These are phyloP conservation scores for Hypseocharis bilobata DNA, from an alignment of 441 rosid genomes.

Conservation along the genomic window DNA sequence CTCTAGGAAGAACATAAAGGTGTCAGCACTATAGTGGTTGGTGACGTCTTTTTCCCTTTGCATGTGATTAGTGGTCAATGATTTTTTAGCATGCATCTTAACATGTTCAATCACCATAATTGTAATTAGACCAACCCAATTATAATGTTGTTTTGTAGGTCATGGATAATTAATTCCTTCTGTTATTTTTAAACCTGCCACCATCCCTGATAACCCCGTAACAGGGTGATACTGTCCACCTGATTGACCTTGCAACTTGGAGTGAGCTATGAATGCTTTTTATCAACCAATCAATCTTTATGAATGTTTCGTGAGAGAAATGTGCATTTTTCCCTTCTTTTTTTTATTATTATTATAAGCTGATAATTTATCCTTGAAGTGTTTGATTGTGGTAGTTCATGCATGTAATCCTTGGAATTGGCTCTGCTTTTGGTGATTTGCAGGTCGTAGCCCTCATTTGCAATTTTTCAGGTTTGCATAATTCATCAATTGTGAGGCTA, in stretches of 20 bases:
- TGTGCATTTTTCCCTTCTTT: too few species aligned
- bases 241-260: background rate
- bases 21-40: too few species aligned
- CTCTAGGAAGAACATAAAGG: too few species aligned
- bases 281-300: background rate
- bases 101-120: background rate
- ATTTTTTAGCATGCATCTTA: too few species aligned
- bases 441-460: slow-evolving; percentile 90
- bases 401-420: background rate
- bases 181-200: too few species aligned
- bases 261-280: background rate
- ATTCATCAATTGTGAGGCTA: slow-evolving; percentile 57
- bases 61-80: too few species aligned
- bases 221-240: too few species aligned
- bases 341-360: background rate
- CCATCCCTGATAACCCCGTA: background rate
- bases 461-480: slow-evolving; percentile 51
- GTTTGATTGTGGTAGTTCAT: background rate
- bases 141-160: background rate
- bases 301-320: too few species aligned
- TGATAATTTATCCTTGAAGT: background rate
- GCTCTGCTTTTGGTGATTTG: slow-evolving; percentile 17
- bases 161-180: too few species aligned
- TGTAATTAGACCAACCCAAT: background rate
- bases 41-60: too few species aligned